Percentiles rank a stretch among this genome's conserved stretches.
Evolutionary conservation across 2,329 filamentous ascomycete species (phyloP).

Genomic region (Daldinia sp.): DNA sequence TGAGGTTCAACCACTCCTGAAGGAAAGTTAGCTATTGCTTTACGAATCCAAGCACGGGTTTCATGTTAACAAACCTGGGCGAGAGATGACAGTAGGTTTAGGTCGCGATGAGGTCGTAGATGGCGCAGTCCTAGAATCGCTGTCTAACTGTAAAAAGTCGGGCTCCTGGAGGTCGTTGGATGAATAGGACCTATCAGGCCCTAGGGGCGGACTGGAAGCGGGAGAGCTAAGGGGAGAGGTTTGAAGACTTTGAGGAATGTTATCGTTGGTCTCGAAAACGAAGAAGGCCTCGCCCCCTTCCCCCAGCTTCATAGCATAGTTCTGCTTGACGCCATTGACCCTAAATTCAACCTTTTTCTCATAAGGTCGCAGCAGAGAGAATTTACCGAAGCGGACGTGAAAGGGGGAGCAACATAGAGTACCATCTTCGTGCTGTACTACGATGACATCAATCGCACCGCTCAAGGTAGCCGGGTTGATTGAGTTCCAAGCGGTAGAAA

Average conservation of each 20-base stretch:
- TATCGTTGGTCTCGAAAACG: conserved; percentile 94
- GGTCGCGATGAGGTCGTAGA: conserved; percentile 59
- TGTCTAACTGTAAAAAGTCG: conserved; percentile 75
- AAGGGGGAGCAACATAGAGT: conserved; percentile 92
- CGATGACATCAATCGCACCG: conserved; percentile 98
- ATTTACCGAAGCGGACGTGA: conserved; percentile 98
- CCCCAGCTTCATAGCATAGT: conserved; percentile 98
- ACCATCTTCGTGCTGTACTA: conserved; percentile 96
- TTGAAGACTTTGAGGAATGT: conserved; percentile 91
- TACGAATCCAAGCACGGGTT: not conserved
- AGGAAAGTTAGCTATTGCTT: conserved; percentile 19
- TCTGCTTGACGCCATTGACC: conserved; percentile 91
- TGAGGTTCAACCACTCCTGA: conserved; percentile 64
- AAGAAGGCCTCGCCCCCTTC: conserved; percentile 99
- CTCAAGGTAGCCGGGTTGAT: conserved; percentile 98
- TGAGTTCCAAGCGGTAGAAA: conserved; percentile 99
- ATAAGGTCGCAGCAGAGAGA: conserved; percentile 91
- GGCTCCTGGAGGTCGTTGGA: conserved; percentile 71
- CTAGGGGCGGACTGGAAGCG: conserved; percentile 81
- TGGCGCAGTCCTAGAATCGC: conserved; percentile 54
- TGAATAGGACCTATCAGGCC: conserved; percentile 57
- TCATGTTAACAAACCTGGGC: conserved; percentile 35
- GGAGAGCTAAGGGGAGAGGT: conserved; percentile 95
- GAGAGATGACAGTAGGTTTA: conserved; percentile 56
- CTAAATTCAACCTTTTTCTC: conserved; percentile 99